Percentiles rank a stretch among this genome's conserved stretches.
Evolutionary conservation across 768 basidiomycete genomes (phyloP).

Genomic region (Suillus alpinus): DNA sequence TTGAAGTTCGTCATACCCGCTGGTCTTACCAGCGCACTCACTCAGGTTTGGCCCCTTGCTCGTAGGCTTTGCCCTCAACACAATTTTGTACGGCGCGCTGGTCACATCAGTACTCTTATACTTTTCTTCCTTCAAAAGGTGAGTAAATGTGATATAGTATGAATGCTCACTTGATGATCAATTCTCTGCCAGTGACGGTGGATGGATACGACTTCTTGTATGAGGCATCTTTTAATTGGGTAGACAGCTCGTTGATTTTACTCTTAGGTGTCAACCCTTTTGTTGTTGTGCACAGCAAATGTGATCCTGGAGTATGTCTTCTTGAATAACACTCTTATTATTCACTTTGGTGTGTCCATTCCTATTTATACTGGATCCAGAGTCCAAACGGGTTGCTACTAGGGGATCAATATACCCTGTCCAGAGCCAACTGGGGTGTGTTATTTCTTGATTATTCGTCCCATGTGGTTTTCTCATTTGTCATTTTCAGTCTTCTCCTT

Average conservation of each 20-base stretch:
- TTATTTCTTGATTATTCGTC: not conserved
- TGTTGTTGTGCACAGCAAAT: constrained; percentile 23
- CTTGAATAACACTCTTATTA: constrained; percentile 23
- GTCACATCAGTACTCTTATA: constrained; percentile 33
- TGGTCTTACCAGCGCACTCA: not conserved
- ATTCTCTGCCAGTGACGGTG: constrained; percentile 11
- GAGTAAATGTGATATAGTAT: not conserved
- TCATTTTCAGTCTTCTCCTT: constrained; percentile 27
- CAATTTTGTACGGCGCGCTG: constrained; percentile 34
- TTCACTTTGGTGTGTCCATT: constrained; percentile 20
- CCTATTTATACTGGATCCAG: not conserved
- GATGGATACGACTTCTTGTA: constrained; percentile 25
- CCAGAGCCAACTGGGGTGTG: constrained; percentile 23
- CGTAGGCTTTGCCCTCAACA: constrained; percentile 33
- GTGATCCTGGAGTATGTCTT: constrained; percentile 23
- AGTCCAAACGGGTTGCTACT: not conserved
- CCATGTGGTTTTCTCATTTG: not conserved
- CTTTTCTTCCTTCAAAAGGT: constrained; percentile 27
- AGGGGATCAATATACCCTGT: constrained; percentile 17
- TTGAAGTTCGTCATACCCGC: not conserved
- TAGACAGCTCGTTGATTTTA: not conserved
- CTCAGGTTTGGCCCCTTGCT: constrained; percentile 35
- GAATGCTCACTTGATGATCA: not conserved
- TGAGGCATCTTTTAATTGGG: not conserved
- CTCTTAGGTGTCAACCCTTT: constrained; percentile 17